A percentile compares a stretch with the other conserved stretches of the same genome.
These are phyloP conservation scores for Monosporascus ibericus DNA, from an alignment of 2,329 filamentous ascomycete genomes.

Conservation along the genomic window DNA sequence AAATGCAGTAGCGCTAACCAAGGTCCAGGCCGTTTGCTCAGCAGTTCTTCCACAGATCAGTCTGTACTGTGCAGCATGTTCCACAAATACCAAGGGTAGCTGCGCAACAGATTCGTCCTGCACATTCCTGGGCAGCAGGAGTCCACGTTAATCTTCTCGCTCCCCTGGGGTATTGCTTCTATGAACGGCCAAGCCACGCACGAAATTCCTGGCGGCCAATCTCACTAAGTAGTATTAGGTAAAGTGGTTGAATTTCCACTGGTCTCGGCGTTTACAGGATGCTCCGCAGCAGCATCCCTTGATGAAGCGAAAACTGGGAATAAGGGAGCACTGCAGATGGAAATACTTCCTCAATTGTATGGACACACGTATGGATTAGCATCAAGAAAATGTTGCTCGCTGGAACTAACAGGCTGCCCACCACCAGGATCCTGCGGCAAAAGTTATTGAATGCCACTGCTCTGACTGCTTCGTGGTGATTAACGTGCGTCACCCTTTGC, in stretches of 20 bases:
- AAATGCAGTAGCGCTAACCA: conserved; percentile 6
- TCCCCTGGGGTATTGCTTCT: neutral
- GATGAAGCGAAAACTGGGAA: conserved; percentile 10
- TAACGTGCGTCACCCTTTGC: too few species aligned
- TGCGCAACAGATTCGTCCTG: conserved; percentile 3
- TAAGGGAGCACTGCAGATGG: too few species aligned
- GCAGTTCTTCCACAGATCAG: conserved; percentile 4
- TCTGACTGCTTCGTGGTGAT: too few species aligned
- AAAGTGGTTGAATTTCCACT: conserved; percentile 9
- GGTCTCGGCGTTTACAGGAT: too few species aligned
- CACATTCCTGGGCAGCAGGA: conserved; percentile 8
- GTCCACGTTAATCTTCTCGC: conserved; percentile 4
- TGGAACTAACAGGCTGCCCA: too few species aligned
- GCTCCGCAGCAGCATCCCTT: too few species aligned
- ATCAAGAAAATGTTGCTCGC: too few species aligned
- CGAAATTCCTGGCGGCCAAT: conserved; percentile 22
- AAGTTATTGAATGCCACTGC: too few species aligned
- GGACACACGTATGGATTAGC: too few species aligned
- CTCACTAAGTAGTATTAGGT: conserved; percentile 24
- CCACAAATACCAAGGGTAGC: neutral
- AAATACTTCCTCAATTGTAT: too few species aligned
- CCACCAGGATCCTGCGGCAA: too few species aligned
- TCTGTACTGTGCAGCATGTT: conserved; percentile 1
- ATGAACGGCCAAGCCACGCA: conserved; percentile 20
- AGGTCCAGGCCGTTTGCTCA: conserved; percentile 4